A percentile compares a stretch with the other conserved stretches of the same genome.
Conservation (phyloP, 2,329 filamentous ascomycete genomes). For the Aspergillus melleus region DNA sequence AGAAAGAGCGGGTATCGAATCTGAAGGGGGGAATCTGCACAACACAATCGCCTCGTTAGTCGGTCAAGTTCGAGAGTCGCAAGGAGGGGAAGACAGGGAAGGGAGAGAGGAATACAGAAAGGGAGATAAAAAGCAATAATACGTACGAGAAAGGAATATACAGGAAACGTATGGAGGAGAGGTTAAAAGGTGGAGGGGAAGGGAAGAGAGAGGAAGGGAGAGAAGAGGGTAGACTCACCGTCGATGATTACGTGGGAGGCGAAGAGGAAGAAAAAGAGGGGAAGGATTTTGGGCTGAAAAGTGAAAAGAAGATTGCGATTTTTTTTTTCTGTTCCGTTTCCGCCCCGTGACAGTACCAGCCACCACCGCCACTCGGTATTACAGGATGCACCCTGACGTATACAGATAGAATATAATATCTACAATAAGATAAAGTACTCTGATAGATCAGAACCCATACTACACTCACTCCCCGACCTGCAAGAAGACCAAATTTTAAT, state of each 20-base stretch:
- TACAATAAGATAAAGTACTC: too few relatives aligned
- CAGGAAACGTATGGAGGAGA: constrained; percentile 27
- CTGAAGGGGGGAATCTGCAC: constrained; percentile 20
- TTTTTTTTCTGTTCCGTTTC: too few relatives aligned
- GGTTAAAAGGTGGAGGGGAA: constrained; percentile 22
- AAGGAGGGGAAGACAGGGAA: constrained; percentile 1
- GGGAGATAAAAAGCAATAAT: neutral
- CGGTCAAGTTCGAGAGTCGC: neutral
- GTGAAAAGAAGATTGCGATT: constrained; percentile 5
- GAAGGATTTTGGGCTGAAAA: constrained; percentile 18
- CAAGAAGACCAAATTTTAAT: too few relatives aligned
- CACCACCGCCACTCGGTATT: too few relatives aligned
- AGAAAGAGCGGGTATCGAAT: constrained; percentile 15
- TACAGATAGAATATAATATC: too few relatives aligned
- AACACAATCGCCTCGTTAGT: constrained; percentile 11
- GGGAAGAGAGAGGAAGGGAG: constrained; percentile 15
- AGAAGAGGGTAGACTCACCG: constrained; percentile 2
- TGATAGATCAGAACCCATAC: too few relatives aligned
- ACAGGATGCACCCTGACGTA: too few relatives aligned
- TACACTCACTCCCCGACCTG: too few relatives aligned
- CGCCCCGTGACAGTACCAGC: too few relatives aligned
- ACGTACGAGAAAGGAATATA: constrained; percentile 8
- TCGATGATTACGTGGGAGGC: constrained; percentile 5
- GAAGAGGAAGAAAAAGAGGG: constrained; percentile 24
- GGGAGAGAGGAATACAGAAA: neutral